phyloP scores from a whole-genome alignment of 2,329 filamentous ascomycete species.

The Xylariaceae sp. region DNA sequence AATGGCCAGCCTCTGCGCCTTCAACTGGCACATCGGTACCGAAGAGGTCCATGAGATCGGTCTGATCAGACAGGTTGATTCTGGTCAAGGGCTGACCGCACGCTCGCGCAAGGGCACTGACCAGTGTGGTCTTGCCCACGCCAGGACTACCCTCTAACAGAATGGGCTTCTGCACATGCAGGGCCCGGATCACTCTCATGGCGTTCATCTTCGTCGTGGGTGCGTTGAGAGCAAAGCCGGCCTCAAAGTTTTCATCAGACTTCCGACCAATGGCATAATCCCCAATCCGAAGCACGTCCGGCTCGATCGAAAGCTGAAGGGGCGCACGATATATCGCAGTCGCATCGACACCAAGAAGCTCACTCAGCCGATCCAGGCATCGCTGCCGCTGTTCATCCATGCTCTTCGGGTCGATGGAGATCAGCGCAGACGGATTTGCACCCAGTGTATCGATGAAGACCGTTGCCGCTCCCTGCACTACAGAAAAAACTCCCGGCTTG shows the following conservation, averaged over 20 bases:
- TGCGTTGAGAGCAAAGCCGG: slow-evolving; percentile 74
- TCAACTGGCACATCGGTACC: slow-evolving; percentile 94
- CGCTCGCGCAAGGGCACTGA: slow-evolving; percentile 75
- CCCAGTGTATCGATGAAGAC: slow-evolving; percentile 95
- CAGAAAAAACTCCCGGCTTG: slow-evolving; percentile 39
- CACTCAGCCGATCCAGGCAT: slow-evolving; percentile 68
- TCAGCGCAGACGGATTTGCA: slow-evolving; percentile 84
- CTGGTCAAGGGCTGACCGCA: slow-evolving; percentile 79
- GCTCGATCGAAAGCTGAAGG: slow-evolving; percentile 52
- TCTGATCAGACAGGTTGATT: slow-evolving; percentile 97
- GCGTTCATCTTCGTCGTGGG: slow-evolving; percentile 86
- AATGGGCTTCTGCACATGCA: slow-evolving; percentile 86
- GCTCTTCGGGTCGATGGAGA: slow-evolving; percentile 64
- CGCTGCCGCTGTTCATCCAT: slow-evolving; percentile 64
- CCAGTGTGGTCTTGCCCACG: slow-evolving; percentile 92
- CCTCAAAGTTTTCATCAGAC: slow-evolving; percentile 43
- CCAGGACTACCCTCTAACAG: slow-evolving; percentile 95
- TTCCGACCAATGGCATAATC: slow-evolving; percentile 63
- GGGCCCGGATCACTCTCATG: slow-evolving; percentile 82
- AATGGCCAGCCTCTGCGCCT: slow-evolving; percentile 83
- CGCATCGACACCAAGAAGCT: slow-evolving; percentile 60
- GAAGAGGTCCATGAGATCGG: slow-evolving; percentile 94
- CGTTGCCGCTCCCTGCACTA: slow-evolving; percentile 84
- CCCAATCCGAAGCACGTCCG: slow-evolving; percentile 60
- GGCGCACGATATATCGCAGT: slow-evolving; percentile 58